Evolutionary conservation across 345 rosid genomes (phyloP), one percentile per base, ranked within the genome.

Genomic region (Salix koriyanagi): DNA sequence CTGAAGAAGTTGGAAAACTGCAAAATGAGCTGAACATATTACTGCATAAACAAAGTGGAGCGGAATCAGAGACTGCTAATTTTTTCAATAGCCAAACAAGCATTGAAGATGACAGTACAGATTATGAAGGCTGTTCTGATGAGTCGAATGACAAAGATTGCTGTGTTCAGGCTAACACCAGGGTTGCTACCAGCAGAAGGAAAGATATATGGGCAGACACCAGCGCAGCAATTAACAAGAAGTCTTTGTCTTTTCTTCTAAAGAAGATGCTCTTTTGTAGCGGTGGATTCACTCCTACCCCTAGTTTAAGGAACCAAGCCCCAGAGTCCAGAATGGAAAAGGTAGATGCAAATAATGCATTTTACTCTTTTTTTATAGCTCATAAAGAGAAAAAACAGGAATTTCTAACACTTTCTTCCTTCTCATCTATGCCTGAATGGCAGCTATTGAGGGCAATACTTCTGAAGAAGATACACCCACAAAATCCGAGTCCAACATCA

Each of bases 401-500:
- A 41, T 41, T 41, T 41, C 44, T 41, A 41, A 41, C 7, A 7
- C n/a, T 32, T 21, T 36, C 32, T 26, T 15, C 3, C 18, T 61
- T 4, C 5, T 3, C 19, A 2, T 46, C 0, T 3, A 15, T 66
- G 13, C 6, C 28, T n/a, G 36, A 26, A 44, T 41, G 36, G 18
- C 83, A 94, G 98, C 83, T 91, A 37, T 74, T 90, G 77, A 89
- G 88, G 80, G 84, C 87, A 65, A 80, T 90, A 48, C 88, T 94
- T 65, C 88, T 87, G 84, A 94, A 89, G 87, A 94, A 90, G 83
- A 86, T 92, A 81, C 84, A 88, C 76, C 94, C 93, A 37, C 88
- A 82, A 79, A 89, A 84, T 67, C 80, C 82, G 34, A 69, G 70
- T 71, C 78, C 86, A 64, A 77, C 85, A 60, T 19, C 73, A 39